Base-by-base conservation (phyloP, 768 basidiomycete species). In the Naematelia encephala region DNA sequence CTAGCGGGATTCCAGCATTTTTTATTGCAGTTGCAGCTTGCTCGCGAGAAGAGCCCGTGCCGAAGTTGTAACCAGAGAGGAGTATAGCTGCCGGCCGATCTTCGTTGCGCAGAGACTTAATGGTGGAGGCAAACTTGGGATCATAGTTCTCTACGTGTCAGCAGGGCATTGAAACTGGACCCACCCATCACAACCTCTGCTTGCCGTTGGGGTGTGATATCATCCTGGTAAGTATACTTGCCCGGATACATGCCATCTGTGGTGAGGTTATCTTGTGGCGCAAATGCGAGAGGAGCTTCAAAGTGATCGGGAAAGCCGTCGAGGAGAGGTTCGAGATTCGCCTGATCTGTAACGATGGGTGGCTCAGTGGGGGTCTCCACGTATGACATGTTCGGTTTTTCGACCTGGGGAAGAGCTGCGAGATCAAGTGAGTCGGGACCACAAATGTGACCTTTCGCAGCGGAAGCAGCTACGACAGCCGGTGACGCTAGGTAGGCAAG, bases 211-310 rank as follows among this genome's bases (percentile, higher is more conserved):
- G 91, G 90, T 1, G 94, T 97, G 76, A 99, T 96, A 71, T 97
- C 96, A 75, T 99, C 96, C 78, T 96, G 92, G 78, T 99, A 99
- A 4, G 94, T 99, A 78, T 96, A 98, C 78, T 96, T 98, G 19
- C 94, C 94, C 0, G 96, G 96, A 79, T 99, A 99, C 70, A 99
- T 91, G 0, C 89, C 96, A 71, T 99, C 96, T 1, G 96, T 99
- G 77, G 93, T 98, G 60, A 99, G 78, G 73, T 99, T 99, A 77
- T 99, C 96, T 71, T 97, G 92, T 0, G 96, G 96, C 0, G 86
- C 84, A 70, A 97, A 99, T 43, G 98, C 79, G n/a, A 98, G 79
- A 0, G 86, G 85, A 0, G 96, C 96, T 0, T 83, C 78, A 78
- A 99, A 96, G 25, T 80, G 78, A 16, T 83, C 75, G 0, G 96